A percentile compares a stretch with the other conserved stretches of the same genome.
Evolutionary conservation across 352 stramenopile genomes (phyloP).

Genomic region (Globisporangium abappressorium): DNA sequence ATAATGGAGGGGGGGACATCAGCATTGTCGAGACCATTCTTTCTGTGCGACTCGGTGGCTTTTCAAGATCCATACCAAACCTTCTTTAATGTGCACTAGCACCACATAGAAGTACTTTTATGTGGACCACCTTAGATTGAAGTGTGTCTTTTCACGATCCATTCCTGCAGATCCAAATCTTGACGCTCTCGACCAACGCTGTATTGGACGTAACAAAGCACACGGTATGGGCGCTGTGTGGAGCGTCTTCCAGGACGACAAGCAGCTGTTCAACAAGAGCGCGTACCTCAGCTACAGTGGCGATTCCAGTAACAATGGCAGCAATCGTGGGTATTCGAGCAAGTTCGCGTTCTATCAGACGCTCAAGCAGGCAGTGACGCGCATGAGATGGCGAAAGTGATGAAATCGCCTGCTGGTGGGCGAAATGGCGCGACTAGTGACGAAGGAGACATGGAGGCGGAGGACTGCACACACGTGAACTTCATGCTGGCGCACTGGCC

Average conservation of each 20-base stretch:
- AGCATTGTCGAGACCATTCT: neutral
- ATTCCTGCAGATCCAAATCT: neutral
- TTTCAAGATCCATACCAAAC: neutral
- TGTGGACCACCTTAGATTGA: neutral
- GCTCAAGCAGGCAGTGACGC: conserved; percentile 31
- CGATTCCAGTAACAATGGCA: neutral
- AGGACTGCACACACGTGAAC: conserved; percentile 27
- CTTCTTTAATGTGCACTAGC: neutral
- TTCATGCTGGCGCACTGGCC: conserved; percentile 53
- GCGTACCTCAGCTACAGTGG: conserved; percentile 19
- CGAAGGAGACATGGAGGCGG: conserved; percentile 13
- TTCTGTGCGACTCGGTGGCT: neutral
- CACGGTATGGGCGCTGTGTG: conserved; percentile 27
- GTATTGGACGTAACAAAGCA: neutral
- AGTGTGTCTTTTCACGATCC: neutral
- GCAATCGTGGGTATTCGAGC: conserved; percentile 10
- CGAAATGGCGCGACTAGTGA: neutral
- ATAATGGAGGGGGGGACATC: neutral
- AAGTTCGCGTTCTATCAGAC: conserved; percentile 33
- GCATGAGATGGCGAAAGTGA: conserved; percentile 29
- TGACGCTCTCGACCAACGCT: too few species aligned
- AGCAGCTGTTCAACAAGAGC: conserved; percentile 31
- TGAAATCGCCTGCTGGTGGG: neutral
- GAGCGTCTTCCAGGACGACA: conserved; percentile 25
- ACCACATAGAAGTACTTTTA: neutral